phyloP scores from a whole-genome alignment of 2,329 filamentous ascomycete genomes.

The Colletotrichum sp. region DNA sequence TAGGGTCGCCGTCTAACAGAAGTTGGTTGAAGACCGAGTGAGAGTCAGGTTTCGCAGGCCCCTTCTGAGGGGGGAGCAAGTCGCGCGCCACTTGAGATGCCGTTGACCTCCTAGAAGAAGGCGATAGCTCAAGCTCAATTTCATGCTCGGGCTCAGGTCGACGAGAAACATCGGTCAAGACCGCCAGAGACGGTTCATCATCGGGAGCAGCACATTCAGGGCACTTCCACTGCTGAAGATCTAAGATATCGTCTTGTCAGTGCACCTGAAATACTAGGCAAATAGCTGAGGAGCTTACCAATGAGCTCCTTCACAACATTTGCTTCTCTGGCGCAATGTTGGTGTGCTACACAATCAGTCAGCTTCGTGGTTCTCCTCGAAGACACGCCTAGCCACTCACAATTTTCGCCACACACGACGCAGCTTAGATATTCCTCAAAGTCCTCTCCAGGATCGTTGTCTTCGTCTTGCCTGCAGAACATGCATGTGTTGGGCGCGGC shows the following conservation, averaged over 20 bases:
- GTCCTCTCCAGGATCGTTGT: slow-evolving; percentile 80
- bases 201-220: slow-evolving; percentile 44
- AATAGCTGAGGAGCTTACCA: slow-evolving; percentile 53
- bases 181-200: neutral
- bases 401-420: slow-evolving; percentile 78
- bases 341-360: slow-evolving; percentile 74
- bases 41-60: slow-evolving; percentile 68
- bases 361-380: slow-evolving; percentile 28
- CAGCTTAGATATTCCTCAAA: slow-evolving; percentile 83
- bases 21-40: slow-evolving; percentile 80
- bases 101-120: slow-evolving; percentile 58
- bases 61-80: slow-evolving; percentile 71
- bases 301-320: slow-evolving; percentile 45
- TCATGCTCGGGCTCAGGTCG: neutral
- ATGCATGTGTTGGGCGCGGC: slow-evolving; percentile 57
- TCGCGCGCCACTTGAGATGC: slow-evolving; percentile 73
- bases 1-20: slow-evolving; percentile 72
- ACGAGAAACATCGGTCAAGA: neutral
- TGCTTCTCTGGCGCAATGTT: slow-evolving; percentile 82
- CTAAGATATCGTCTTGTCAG: slow-evolving; percentile 30
- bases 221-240: slow-evolving; percentile 53
- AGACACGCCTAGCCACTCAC: slow-evolving; percentile 57
- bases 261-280: neutral
- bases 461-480: slow-evolving; percentile 84
- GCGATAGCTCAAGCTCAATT: slow-evolving; percentile 26